These are phyloP conservation scores for Fusarium mexicanum DNA, from an alignment of 2,329 filamentous ascomycete species.

Conservation along the genomic window DNA sequence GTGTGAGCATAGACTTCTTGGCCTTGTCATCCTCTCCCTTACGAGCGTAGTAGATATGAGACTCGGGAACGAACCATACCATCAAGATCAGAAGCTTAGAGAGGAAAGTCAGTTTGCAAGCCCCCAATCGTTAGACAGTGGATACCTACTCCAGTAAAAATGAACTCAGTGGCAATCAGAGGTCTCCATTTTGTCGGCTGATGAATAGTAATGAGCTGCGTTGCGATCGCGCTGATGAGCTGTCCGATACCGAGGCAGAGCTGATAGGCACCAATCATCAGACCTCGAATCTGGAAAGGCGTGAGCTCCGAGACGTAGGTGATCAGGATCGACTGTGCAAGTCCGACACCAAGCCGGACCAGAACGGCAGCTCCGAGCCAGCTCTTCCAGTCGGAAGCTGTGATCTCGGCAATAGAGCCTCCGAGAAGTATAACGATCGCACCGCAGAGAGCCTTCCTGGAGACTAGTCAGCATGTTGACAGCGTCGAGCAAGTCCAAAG, in stretches of 20 bases:
- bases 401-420: neutral
- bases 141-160: neutral
- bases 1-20: neutral
- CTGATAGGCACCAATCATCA: constrained; percentile 20
- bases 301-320: constrained; percentile 15
- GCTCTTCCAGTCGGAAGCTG: neutral
- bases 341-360: neutral
- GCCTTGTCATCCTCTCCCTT: neutral
- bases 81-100: neutral
- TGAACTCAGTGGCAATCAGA: neutral
- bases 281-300: constrained; percentile 18
- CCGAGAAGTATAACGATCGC: neutral
- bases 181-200: neutral
- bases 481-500: no score
- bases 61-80: neutral
- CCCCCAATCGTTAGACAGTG: neutral
- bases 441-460: neutral
- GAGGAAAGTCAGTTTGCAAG: neutral
- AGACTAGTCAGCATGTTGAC: neutral
- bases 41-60: neutral
- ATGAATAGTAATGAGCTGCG: neutral
- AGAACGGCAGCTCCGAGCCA: neutral
- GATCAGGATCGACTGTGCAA: constrained; percentile 18
- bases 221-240: neutral
- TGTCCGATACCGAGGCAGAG: neutral